Base-by-base conservation (phyloP, 192 early-diverging fungal genomes). In the Cladochytrium replicatum region DNA sequence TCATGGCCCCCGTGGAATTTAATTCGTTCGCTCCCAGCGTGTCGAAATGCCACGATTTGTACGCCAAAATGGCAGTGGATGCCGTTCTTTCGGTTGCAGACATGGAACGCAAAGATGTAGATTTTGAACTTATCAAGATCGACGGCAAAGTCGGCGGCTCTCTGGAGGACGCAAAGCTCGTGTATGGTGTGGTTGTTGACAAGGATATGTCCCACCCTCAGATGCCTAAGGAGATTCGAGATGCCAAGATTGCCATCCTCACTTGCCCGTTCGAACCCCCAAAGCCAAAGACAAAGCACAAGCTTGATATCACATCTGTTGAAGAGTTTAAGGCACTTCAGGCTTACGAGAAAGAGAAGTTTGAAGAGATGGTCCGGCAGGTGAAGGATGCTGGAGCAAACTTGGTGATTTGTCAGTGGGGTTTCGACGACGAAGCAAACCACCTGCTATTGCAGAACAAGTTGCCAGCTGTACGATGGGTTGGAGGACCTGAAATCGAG, bases 131-230 rank as follows among this genome's bases (percentile, higher is more conserved):
- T 60, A 92, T 92, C 70, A 92, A 92, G 71, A 73, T 92, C 29
- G 89, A 92, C 55, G 94, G 97, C 57, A 95, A 96, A 64, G 83
- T 97, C 40, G 97, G 97, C 53, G 97, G 94, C 22, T 95, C 93
- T 41, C 67, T 99, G 51, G 75, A 70, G 26, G 88, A 92, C 48
- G 83, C 88, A 40, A 48, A 71, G 41, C 61, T 92, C 37, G 89
- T 92, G 9, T 69, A 80, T 52, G 89, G 89, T 53, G 88, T 92
- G 58, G 76, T 92, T 8, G 69, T 92, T 28, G 89, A 92, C 66
- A 92, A 92, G 73, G 89, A 92, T 61, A 84, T 92, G 71, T 89
- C 88, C 27, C 89, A 92, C 61, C 88, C 88, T 43, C 89, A 92
- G 69, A 92, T 92, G 89, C 85, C 86, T 29, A 88, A 87, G 51